phyloP scores from a whole-genome alignment of 2,329 filamentous ascomycete genomes.

The Hypoxylon sp. region DNA sequence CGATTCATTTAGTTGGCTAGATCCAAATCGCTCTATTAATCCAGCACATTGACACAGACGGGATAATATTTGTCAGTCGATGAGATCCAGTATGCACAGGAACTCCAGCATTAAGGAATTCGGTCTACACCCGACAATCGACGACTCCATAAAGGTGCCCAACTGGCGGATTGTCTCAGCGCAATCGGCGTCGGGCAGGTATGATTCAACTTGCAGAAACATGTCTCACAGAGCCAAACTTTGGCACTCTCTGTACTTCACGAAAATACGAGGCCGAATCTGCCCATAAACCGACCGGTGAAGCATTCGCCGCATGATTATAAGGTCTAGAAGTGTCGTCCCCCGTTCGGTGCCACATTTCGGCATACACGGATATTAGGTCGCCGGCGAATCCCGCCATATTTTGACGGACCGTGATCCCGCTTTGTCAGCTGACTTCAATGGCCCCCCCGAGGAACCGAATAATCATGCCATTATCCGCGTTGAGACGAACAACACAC shows the following conservation, averaged over 20 bases:
- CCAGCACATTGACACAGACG: background rate
- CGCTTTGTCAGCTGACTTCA: conserved; percentile 37
- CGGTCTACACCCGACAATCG: background rate
- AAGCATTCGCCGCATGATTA: conserved; percentile 12
- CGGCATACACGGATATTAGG: conserved; percentile 21
- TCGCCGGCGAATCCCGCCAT: conserved; percentile 40
- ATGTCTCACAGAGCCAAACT: conserved; percentile 1
- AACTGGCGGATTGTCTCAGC: background rate
- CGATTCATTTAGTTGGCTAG: background rate
- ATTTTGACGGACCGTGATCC: conserved; percentile 36
- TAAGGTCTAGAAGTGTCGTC: conserved; percentile 25
- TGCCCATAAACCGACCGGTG: conserved; percentile 9
- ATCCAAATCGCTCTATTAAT: background rate
- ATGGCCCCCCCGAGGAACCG: conserved; percentile 30
- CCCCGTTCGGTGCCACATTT: conserved; percentile 14
- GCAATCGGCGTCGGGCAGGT: background rate
- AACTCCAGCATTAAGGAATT: background rate
- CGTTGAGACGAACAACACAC: conserved; percentile 33
- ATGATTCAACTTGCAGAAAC: conserved; percentile 1
- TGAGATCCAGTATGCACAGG: background rate
- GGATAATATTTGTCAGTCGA: background rate
- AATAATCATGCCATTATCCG: conserved; percentile 38
- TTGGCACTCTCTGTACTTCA: background rate
- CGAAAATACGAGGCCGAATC: conserved; percentile 1
- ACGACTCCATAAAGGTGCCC: background rate